A percentile compares a stretch with the other conserved stretches of the same genome.
phyloP scores from a whole-genome alignment of 352 stramenopile species.

The Phytopythium aichiense region DNA sequence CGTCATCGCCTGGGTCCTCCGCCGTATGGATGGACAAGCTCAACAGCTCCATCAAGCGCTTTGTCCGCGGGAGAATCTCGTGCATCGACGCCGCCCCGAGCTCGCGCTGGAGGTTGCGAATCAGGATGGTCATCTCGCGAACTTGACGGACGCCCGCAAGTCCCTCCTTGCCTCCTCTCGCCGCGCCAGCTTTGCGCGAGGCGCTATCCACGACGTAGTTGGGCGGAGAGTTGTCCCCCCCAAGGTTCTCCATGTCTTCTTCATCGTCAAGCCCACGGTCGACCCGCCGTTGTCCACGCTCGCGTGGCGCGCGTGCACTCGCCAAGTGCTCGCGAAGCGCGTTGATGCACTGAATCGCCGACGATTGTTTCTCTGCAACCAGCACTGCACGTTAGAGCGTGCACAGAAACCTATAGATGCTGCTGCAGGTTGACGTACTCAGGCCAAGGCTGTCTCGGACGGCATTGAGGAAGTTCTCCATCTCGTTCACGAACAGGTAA shows the following conservation, averaged over 20 bases:
- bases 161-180: slow-evolving; percentile 10
- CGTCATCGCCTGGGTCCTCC: slow-evolving; percentile 11
- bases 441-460: slow-evolving; percentile 60
- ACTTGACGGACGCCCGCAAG: slow-evolving; percentile 68
- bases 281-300: not conserved
- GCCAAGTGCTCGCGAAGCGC: slow-evolving; percentile 32
- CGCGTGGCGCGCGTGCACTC: slow-evolving; percentile 9
- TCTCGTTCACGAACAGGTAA: slow-evolving; percentile 85
- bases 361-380: slow-evolving; percentile 35
- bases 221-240: slow-evolving; percentile 8
- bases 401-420: not conserved
- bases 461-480: slow-evolving; percentile 77
- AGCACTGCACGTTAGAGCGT: not conserved
- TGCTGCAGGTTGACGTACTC: slow-evolving; percentile 36
- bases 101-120: slow-evolving; percentile 76
- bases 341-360: slow-evolving; percentile 47
- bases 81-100: slow-evolving; percentile 65
- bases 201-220: slow-evolving; percentile 65
- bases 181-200: slow-evolving; percentile 12
- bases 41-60: slow-evolving; percentile 77
- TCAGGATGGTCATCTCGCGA: slow-evolving; percentile 61
- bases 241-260: slow-evolving; percentile 13
- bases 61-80: slow-evolving; percentile 72
- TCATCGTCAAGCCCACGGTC: slow-evolving; percentile 3
- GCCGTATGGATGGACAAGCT: slow-evolving; percentile 63